phyloP scores from a whole-genome alignment of 169 alveolate genomes.

The Eimeria maxima region DNA sequence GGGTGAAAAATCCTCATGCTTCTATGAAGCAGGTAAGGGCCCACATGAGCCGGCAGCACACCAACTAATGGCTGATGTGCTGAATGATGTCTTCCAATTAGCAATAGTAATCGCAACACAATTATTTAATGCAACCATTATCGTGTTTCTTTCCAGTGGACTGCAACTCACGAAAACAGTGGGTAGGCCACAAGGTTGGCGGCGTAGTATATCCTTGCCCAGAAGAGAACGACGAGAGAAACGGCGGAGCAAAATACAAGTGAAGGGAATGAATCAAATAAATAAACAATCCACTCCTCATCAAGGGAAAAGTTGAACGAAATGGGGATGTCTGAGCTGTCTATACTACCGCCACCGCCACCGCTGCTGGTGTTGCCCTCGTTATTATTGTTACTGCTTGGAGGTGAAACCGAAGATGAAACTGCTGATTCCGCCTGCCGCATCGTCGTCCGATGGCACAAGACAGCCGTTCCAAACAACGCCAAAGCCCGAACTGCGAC shows the following conservation, averaged over 20 bases:
- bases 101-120: too few relatives aligned
- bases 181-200: slow-evolving; percentile 77
- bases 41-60: too few relatives aligned
- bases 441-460: background rate
- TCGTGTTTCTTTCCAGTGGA: background rate
- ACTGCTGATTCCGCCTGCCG: background rate
- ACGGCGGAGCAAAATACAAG: slow-evolving; percentile 73
- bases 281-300: slow-evolving; percentile 63
- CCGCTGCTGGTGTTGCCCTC: background rate
- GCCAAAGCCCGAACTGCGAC: slow-evolving; percentile 33
- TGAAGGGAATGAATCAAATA: slow-evolving; percentile 67
- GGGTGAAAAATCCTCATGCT: too few relatives aligned
- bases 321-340: background rate
- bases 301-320: slow-evolving; percentile 68
- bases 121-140: too few relatives aligned
- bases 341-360: background rate
- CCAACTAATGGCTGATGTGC: too few relatives aligned
- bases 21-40: too few relatives aligned
- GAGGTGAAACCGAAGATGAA: background rate
- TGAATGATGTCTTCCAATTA: too few relatives aligned
- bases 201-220: slow-evolving; percentile 80
- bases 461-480: slow-evolving; percentile 33
- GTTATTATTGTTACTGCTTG: background rate
- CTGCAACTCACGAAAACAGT: slow-evolving; percentile 19
- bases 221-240: slow-evolving; percentile 75